A percentile compares a stretch with the other conserved stretches of the same genome.
Evolutionary conservation across 805 yeast species (phyloP).

Genomic region (Sugiyamaella valdiviana): DNA sequence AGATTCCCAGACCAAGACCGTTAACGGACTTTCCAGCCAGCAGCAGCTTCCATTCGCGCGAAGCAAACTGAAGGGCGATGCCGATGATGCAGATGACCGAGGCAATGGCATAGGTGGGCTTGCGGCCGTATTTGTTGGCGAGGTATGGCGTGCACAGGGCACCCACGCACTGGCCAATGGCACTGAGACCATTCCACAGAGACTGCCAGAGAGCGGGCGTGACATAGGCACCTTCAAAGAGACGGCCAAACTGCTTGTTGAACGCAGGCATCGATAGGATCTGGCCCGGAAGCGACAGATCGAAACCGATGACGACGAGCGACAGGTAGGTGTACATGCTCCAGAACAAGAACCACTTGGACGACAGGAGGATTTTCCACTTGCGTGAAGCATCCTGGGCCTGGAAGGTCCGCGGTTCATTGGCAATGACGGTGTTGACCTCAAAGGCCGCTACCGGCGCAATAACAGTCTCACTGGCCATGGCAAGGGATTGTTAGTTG

Average conservation of each 20-base stretch:
- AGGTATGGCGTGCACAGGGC: not conserved
- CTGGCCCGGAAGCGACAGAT: slow-evolving; percentile 5
- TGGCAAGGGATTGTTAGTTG: not conserved
- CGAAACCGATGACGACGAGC: slow-evolving; percentile 5
- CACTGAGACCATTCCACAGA: slow-evolving; percentile 8
- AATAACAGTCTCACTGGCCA: not conserved
- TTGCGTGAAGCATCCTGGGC: not conserved
- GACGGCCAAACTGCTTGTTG: slow-evolving; percentile 5
- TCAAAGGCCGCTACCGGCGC: not conserved
- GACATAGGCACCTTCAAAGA: not conserved
- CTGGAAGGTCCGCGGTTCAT: not conserved
- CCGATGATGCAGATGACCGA: slow-evolving; percentile 4
- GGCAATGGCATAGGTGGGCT: slow-evolving; percentile 1
- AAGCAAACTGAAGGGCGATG: slow-evolving; percentile 1
- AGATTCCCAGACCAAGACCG: slow-evolving; percentile 7
- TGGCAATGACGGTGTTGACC: not conserved
- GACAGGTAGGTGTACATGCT: slow-evolving; percentile 5
- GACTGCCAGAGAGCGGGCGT: slow-evolving; percentile 7
- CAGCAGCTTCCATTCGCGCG: slow-evolving; percentile 8
- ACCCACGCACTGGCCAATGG: slow-evolving; percentile 3
- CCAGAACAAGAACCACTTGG: slow-evolving; percentile 3
- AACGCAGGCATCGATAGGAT: slow-evolving; percentile 4
- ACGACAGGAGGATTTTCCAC: slow-evolving; percentile 1
- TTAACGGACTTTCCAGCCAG: slow-evolving; percentile 5
- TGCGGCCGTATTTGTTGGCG: slow-evolving; percentile 1